Base-by-base conservation (phyloP, 2,329 filamentous ascomycete species). In the Penicillium sp. region DNA sequence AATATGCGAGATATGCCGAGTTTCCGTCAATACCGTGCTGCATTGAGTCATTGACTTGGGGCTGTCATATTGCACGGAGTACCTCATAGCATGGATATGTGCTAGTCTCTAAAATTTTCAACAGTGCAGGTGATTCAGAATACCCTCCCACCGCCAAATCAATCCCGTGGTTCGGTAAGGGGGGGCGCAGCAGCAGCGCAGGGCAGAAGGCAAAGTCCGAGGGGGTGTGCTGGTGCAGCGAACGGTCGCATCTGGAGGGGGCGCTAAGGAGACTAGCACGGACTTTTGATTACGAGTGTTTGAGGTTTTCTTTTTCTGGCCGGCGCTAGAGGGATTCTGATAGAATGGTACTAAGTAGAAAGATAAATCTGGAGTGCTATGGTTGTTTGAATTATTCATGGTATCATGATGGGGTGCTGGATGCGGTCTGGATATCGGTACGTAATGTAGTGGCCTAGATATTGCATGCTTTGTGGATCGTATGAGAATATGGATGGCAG, bases 191-290 rank as follows among this genome's bases (percentile, higher is more conserved):
- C 6, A 27, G 24, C 24, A 4, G 46, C 46, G 46, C 19, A 36
- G 46, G 27, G 46, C 41, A 22, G 46, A 5, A 11, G 31, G 31
- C 31, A 31, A 31, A 24, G 18, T 51, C 35, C 44, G 44, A 18
- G 27, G 41, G 40, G 41, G 41, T 47, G 54, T 31, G 35, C 10
- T 44, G 58, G 50, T 40, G 50, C 51, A 54, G 22, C 50, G 54
- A 40, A 60, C 55, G 46, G 58, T 58, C 55, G 59, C 47, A 60
- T 55, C 27, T 18, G 27, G 44, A 33, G 7, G 19, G 41, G 33
- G 40, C 49, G 41, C 47, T 59, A 59, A 11, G 1, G 16, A n/a
- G 16, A n/a, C 14, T 18, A 10, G 50, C 16, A 36, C 31, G 19
- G 4, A 24, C n/a, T 18, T 44, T 44, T 19, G 40, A 44, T n/a